Percentiles rank a stretch among this genome's conserved stretches.
These are phyloP conservation scores for Cephalotrichum gorgonifer DNA, from an alignment of 2,329 filamentous ascomycete genomes.

Conservation along the genomic window DNA sequence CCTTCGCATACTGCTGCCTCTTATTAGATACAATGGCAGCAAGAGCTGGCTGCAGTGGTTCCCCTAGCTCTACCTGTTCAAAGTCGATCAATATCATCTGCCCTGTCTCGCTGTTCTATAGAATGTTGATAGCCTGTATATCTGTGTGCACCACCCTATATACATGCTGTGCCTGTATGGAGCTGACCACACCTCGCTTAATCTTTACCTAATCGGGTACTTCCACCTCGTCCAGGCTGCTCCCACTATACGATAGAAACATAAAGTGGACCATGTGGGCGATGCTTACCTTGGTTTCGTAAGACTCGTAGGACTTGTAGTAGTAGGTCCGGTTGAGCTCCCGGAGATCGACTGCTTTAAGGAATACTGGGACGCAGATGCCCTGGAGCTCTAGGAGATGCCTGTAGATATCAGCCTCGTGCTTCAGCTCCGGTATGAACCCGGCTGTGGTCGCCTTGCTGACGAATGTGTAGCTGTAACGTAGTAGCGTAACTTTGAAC, in stretches of 20 bases:
- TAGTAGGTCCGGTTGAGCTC: conserved; percentile 19
- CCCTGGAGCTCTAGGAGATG: conserved; percentile 23
- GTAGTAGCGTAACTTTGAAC: conserved; percentile 1
- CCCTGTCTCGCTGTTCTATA: conserved; percentile 13
- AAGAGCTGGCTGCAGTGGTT: not conserved
- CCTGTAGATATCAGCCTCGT: conserved; percentile 24
- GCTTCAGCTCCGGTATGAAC: conserved; percentile 16
- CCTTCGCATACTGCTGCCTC: too few relatives aligned
- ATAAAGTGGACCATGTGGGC: too few relatives aligned
- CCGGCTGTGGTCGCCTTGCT: not conserved
- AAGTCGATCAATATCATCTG: conserved; percentile 21
- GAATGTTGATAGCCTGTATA: conserved; percentile 14
- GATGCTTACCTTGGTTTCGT: too few relatives aligned
- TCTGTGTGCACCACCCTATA: conserved; percentile 17
- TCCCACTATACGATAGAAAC: too few relatives aligned
- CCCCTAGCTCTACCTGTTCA: conserved; percentile 11
- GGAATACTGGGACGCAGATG: conserved; percentile 22
- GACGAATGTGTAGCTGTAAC: conserved; percentile 5
- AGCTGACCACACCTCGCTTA: conserved; percentile 7
- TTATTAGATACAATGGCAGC: not conserved
- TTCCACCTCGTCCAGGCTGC: too few relatives aligned
- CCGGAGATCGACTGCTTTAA: conserved; percentile 24
- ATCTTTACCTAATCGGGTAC: conserved; percentile 5
- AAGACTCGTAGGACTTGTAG: too few relatives aligned
- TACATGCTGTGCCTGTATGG: conserved; percentile 13